Base-by-base conservation (phyloP, 257 asterid species). In the Echium plantagineum region DNA sequence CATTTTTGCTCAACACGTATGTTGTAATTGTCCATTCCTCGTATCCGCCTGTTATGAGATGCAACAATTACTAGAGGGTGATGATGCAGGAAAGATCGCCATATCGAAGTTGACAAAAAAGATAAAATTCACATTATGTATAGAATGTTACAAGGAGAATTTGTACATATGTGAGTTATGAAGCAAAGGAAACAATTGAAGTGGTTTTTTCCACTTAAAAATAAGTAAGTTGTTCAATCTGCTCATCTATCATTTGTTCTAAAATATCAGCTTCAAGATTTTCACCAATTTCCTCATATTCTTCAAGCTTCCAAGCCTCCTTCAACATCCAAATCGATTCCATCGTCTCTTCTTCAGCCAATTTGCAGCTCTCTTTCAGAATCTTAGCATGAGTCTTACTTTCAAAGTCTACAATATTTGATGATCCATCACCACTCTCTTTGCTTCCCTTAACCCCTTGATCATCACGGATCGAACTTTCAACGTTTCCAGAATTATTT, bases 181-280 rank as follows among this genome's bases (percentile, higher is more conserved):
- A 46, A 13, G 28, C 12, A n/a, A 53, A 7, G 17, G 38, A 52
- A 16, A 8, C 1, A 19, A 59, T 63, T 22, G 35, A 38, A 24
- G 32, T 51, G 5, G 38, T 57, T 28, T 48, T 15, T 10, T 21
- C n/a, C 58, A 6, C 58, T 28, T 24, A 48, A 57, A 59, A 59
- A 16, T 30, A 58, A 30, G 17, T 38, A 58, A 72, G 66, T 48
- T 66, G 69, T 59, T 59, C 55, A 19, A 80, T 64, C 32, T 80
- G 58, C 62, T 83, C 94, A 18, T 55, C 70, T 21, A 87, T 58
- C 59, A 87, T 55, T 17, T 74, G 78, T 65, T 77, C 80, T 32
- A 87, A 68, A 74, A 85, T 74, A 42, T 47, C 55, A 1, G 63
- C 67, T 51, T 78, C 79, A 59, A 83, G 17, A 69, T 76, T 82